Evolutionary conservation across 768 basidiomycete genomes (phyloP), one percentile per base, ranked within the genome.

Genomic region (Podaxis sp.): DNA sequence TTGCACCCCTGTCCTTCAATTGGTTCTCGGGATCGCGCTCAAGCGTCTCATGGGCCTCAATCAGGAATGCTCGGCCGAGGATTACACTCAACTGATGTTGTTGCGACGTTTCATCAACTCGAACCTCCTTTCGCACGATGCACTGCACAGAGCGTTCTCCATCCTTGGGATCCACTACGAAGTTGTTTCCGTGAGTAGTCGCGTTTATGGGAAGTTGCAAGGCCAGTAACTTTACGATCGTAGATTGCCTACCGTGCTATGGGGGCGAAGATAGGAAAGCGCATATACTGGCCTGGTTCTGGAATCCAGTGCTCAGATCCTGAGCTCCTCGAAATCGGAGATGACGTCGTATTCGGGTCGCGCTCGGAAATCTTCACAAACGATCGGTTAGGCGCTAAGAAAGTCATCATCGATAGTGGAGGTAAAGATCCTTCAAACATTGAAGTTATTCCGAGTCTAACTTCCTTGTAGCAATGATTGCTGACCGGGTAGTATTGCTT

Each of bases 241-340:
- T 57, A 78, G 74, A 67, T 78, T 25, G 71, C 76, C 1, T 81
- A 76, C 63, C 74, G 80, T n/a, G 67, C 69, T 6, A 81, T 82
- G 81, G 81, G 81, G n/a, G 80, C 81, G 22, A 80, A 79, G 68
- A 70, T 82, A n/a, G 81, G 81, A 22, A 68, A 74, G 63, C 76
- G 77, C 8, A 74, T 82, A 11, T 82, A 81, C 66, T 82, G 81
- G 81, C 81, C 81, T 12, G 77, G 77, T 2, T 78, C 77, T 7
- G 79, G 80, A 6, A 71, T 82, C 29, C 74, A 76, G 66, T 81
- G 81, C 61, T 73, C 69, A 17, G 81, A 82, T 63, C 81, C 81
- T 1, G 81, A 82, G 68, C 68, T 82, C 36, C 69, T 82, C 55
- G 78, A 80, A 53, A 78, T 82, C 27, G 81, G 81, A 24, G 74